Percentiles rank a stretch among this genome's conserved stretches.
Conservation (phyloP, 768 basidiomycete genomes). For the Podaxis sp. region DNA sequence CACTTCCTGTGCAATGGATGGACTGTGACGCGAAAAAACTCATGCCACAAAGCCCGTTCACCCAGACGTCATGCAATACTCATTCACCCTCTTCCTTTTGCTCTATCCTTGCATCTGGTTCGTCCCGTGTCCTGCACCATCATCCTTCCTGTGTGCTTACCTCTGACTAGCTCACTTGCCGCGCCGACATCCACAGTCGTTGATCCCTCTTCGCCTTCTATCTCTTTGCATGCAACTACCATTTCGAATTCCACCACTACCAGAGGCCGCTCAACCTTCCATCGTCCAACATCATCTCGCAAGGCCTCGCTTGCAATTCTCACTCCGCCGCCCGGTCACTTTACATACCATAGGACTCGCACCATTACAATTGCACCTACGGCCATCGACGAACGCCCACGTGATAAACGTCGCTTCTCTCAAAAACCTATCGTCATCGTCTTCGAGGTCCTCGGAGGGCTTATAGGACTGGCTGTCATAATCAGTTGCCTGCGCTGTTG, state of each 20-base stretch:
- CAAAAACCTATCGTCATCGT: conserved; percentile 40
- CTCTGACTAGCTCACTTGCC: conserved; percentile 1
- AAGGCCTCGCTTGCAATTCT: conserved; percentile 11
- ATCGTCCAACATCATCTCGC: conserved; percentile 11
- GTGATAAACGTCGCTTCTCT: conserved; percentile 14
- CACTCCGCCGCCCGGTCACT: neutral
- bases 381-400: conserved; percentile 7
- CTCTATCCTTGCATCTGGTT: conserved; percentile 12
- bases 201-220: neutral
- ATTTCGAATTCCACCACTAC: neutral
- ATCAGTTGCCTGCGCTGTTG: conserved; percentile 39
- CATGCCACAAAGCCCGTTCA: neutral
- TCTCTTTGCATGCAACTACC: neutral
- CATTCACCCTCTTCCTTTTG: conserved; percentile 11
- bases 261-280: neutral
- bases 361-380: conserved; percentile 17
- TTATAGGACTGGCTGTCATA: conserved; percentile 35
- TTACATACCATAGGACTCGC: conserved; percentile 11
- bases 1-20: neutral
- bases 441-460: conserved; percentile 46
- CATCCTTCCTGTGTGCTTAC: neutral
- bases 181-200: neutral
- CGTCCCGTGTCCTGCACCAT: neutral
- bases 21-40: neutral
- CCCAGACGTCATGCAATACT: conserved; percentile 3